Evolutionary conservation across 495 filamentous ascomycete genomes (phyloP), one percentile per base, ranked within the genome.

Genomic region (Talaromyces wortmannii): DNA sequence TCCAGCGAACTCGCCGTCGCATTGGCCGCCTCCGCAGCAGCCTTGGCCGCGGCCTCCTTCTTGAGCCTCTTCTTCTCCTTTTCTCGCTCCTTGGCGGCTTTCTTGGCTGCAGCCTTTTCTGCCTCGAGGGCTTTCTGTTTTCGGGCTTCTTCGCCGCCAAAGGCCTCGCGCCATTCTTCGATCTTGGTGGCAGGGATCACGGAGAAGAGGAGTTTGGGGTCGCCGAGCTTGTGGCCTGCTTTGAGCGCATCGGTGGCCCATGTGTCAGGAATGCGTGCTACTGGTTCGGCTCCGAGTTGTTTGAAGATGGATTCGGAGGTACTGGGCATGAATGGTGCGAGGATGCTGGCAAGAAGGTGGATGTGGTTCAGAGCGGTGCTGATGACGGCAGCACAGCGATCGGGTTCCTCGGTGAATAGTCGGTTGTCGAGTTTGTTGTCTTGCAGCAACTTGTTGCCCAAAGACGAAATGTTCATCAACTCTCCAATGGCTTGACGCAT

Each of bases 361-460:
- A 58, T 33, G 11, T 48, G 56, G 45, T 61, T 61, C 13, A 61
- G 31, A n/a, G 52, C 56, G n/a, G 72, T 52, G 48, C 71, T 67
- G 17, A 76, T 71, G 45, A 78, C 73, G 17, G 71, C 70, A 8
- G 75, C 74, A 48, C 68, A 69, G 13, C 60, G 60, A 12, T 67
- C 63, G 23, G 73, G 74, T 32, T 78, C 58, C 31, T 65, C 61
- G n/a, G 63, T 61, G 43, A 67, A 63, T 31, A 66, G 70, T 15
- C 61, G 58, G 57, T 78, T 78, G 61, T 76, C 73, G 18, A 78
- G 64, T 40, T 64, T 63, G 57, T 77, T 68, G 59, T 70, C 65
- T 59, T 78, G 75, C 6, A 78, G 63, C 17, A 78, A 59, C n/a
- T 63, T 61, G 58, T 78, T 78, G 57, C 74, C 74, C 3, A 70